These are phyloP conservation scores for Shiraia sp. DNA, from an alignment of 2,329 filamentous ascomycete species.

Conservation along the genomic window DNA sequence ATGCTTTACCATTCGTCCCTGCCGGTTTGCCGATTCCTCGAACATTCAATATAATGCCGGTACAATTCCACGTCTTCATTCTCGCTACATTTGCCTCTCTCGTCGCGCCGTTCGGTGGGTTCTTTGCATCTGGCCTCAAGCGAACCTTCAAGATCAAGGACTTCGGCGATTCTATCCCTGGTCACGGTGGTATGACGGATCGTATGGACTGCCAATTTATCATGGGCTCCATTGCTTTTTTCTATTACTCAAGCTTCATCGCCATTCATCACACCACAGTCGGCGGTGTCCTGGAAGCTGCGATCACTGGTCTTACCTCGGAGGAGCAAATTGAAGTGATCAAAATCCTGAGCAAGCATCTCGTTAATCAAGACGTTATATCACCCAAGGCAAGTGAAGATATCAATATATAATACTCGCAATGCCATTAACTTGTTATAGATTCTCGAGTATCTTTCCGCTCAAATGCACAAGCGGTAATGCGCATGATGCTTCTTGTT, in stretches of 20 bases:
- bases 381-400: slow-evolving; percentile 54
- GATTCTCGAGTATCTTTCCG: slow-evolving; percentile 31
- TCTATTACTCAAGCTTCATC: slow-evolving; percentile 99
- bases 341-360: slow-evolving; percentile 63
- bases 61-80: slow-evolving; percentile 90
- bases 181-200: slow-evolving; percentile 96
- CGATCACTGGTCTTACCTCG: slow-evolving; percentile 82
- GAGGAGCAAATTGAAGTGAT: slow-evolving; percentile 88
- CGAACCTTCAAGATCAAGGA: slow-evolving; percentile 99
- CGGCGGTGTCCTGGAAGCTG: slow-evolving; percentile 85
- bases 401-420: not conserved
- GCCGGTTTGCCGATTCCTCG: slow-evolving; percentile 61
- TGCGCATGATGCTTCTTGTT: not conserved
- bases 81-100: slow-evolving; percentile 94
- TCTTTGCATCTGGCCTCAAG: slow-evolving; percentile 97
- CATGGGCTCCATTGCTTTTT: slow-evolving; percentile 98
- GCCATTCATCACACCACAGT: slow-evolving; percentile 83
- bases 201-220: slow-evolving; percentile 99
- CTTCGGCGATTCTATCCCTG: slow-evolving; percentile 96
- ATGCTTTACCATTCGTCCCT: slow-evolving; percentile 63
- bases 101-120: slow-evolving; percentile 95
- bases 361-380: slow-evolving; percentile 66
- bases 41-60: slow-evolving; percentile 77
- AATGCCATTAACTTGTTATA: slow-evolving; percentile 7
- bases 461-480: slow-evolving; percentile 28